Evolutionary conservation across 2,329 filamentous ascomycete species (phyloP).

Genomic region (Fusarium mangiferae): DNA sequence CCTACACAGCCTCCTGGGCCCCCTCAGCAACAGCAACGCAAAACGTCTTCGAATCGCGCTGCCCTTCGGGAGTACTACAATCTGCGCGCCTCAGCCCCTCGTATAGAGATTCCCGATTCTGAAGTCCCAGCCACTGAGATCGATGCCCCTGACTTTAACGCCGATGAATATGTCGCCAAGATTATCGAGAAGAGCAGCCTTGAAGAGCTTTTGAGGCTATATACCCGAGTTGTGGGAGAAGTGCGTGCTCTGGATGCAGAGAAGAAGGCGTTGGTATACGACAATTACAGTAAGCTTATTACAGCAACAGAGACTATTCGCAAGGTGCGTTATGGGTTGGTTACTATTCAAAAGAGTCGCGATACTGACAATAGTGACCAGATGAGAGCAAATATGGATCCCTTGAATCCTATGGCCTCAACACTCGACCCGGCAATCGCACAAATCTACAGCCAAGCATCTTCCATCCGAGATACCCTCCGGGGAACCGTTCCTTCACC

Average conservation of each 20-base stretch:
- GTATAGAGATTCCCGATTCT: slow-evolving; percentile 59
- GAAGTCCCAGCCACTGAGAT: slow-evolving; percentile 76
- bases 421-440: slow-evolving; percentile 79
- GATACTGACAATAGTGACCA: slow-evolving; percentile 41
- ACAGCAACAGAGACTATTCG: slow-evolving; percentile 96
- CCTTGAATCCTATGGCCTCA: slow-evolving; percentile 76
- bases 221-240: slow-evolving; percentile 79
- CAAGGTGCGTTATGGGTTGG: slow-evolving; percentile 59
- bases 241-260: slow-evolving; percentile 92
- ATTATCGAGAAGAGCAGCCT: slow-evolving; percentile 72
- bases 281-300: slow-evolving; percentile 98
- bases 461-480: slow-evolving; percentile 63
- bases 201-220: slow-evolving; percentile 74
- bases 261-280: slow-evolving; percentile 96
- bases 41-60: slow-evolving; percentile 75
- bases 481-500: slow-evolving; percentile 60
- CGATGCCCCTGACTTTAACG: slow-evolving; percentile 77
- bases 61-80: slow-evolving; percentile 97
- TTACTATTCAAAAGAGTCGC: too few species aligned
- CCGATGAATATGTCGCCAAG: slow-evolving; percentile 72
- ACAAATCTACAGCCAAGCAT: slow-evolving; percentile 75
- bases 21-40: slow-evolving; percentile 42
- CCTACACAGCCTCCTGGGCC: slow-evolving; percentile 12
- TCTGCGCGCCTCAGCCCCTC: slow-evolving; percentile 60
- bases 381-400: slow-evolving; percentile 86